A percentile compares a stretch with the other conserved stretches of the same genome.
Evolutionary conservation across 352 stramenopile genomes (phyloP).

Genomic region (Thraustotheca clavata): DNA sequence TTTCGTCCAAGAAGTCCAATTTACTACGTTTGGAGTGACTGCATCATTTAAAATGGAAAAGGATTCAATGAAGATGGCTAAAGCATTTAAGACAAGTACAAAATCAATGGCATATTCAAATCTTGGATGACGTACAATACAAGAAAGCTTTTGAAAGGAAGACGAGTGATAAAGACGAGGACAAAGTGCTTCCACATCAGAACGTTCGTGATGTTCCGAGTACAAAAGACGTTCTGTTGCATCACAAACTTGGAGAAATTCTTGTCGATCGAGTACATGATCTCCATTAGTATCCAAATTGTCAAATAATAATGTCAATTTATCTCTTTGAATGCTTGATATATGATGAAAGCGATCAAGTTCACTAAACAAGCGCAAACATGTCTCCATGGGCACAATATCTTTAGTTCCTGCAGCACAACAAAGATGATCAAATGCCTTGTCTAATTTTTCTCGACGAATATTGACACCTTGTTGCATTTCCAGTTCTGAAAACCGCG

Average conservation of each 20-base stretch:
- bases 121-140: constrained; percentile 6
- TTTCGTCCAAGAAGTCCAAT: not conserved
- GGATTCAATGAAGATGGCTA: constrained; percentile 16
- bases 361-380: not conserved
- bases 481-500: constrained; percentile 24
- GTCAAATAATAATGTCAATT: constrained; percentile 4
- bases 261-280: constrained; percentile 4
- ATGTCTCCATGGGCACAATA: constrained; percentile 1
- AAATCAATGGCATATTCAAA: constrained; percentile 24
- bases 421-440: constrained; percentile 35
- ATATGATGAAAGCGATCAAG: constrained; percentile 14
- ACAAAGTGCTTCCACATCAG: not conserved
- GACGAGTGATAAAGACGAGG: not conserved
- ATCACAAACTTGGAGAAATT: constrained; percentile 22
- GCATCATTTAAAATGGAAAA: constrained; percentile 5
- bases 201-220: not conserved
- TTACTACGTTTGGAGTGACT: not conserved
- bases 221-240: constrained; percentile 1
- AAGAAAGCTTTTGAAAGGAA: not conserved
- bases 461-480: constrained; percentile 26
- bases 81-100: constrained; percentile 24
- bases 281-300: constrained; percentile 14
- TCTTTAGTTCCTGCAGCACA: not conserved
- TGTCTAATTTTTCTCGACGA: constrained; percentile 29
- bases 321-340: not conserved